Percentiles rank a stretch among this genome's conserved stretches.
These are phyloP conservation scores for Rhizoclosmatium sp. DNA, from an alignment of 192 early-diverging fungal species.

Conservation along the genomic window DNA sequence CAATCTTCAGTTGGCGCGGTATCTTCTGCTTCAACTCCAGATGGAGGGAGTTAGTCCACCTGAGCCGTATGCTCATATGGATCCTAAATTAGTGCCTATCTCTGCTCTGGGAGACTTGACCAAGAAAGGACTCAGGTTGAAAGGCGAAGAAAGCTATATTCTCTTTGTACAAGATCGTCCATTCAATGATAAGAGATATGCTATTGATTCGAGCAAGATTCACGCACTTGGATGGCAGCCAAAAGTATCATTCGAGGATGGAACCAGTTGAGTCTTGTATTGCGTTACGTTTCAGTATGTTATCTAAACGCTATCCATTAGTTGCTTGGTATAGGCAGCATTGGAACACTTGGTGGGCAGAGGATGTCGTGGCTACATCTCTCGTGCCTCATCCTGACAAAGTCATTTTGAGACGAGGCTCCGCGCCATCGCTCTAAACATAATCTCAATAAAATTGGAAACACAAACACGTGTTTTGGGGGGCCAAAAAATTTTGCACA, in stretches of 20 bases:
- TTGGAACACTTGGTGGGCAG: conserved; percentile 31
- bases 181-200: conserved; percentile 81
- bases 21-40: conserved; percentile 60
- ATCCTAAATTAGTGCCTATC: background rate
- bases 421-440: background rate
- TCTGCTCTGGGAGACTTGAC: conserved; percentile 12
- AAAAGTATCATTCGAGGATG: conserved; percentile 64
- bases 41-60: conserved; percentile 5
- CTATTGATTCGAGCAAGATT: conserved; percentile 76
- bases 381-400: conserved; percentile 21
- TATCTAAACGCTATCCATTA: background rate
- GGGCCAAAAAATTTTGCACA: background rate
- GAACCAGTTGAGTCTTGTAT: conserved; percentile 60
- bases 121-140: conserved; percentile 10
- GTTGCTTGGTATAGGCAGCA: conserved; percentile 28
- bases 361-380: conserved; percentile 29
- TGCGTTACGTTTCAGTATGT: background rate
- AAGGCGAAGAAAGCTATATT: conserved; percentile 55
- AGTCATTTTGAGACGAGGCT: conserved; percentile 6
- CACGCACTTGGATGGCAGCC: conserved; percentile 75
- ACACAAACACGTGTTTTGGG: background rate
- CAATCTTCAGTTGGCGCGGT: conserved; percentile 70
- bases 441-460: background rate
- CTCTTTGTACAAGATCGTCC: conserved; percentile 78
- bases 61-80: background rate